Percentiles rank a stretch among this genome's conserved stretches.
phyloP scores from a whole-genome alignment of 805 yeast species.

The Starmerella vitae region DNA sequence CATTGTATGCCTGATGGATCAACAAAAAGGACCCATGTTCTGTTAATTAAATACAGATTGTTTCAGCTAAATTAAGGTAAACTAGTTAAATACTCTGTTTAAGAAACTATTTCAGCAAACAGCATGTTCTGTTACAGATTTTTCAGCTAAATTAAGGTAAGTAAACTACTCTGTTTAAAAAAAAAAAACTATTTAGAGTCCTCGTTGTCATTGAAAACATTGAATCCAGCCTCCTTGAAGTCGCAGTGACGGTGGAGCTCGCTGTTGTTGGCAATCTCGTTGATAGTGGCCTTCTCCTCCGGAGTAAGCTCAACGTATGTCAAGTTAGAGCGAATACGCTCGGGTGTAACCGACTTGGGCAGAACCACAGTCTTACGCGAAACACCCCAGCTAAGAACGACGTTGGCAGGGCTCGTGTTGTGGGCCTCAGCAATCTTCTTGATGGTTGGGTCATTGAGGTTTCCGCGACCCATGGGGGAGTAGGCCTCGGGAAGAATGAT shows the following conservation, averaged over 20 bases:
- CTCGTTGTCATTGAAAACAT: constrained; percentile 20
- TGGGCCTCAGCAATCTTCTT: constrained; percentile 45
- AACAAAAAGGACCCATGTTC: too few species aligned
- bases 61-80: background rate
- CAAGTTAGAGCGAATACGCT: constrained; percentile 39
- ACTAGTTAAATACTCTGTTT: background rate
- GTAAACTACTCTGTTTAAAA: background rate
- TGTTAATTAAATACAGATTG: too few species aligned
- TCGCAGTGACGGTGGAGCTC: constrained; percentile 19
- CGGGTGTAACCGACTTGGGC: constrained; percentile 57
- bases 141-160: background rate
- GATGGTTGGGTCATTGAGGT: constrained; percentile 47
- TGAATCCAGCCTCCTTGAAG: constrained; percentile 13
- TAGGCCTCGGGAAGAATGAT: constrained; percentile 57
- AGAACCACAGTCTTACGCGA: constrained; percentile 46
- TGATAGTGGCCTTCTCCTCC: constrained; percentile 32
- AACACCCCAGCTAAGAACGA: constrained; percentile 27
- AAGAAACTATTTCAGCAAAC: background rate
- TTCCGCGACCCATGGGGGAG: constrained; percentile 58
- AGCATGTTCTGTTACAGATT: too few species aligned
- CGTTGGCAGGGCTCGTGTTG: constrained; percentile 26
- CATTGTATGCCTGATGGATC: too few species aligned
- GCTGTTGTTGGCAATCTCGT: constrained; percentile 14
- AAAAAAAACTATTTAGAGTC: constrained; percentile 16
- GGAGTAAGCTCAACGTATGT: constrained; percentile 31